Base-by-base conservation (phyloP, 2,329 filamentous ascomycete genomes). In the Neurospora sp. region DNA sequence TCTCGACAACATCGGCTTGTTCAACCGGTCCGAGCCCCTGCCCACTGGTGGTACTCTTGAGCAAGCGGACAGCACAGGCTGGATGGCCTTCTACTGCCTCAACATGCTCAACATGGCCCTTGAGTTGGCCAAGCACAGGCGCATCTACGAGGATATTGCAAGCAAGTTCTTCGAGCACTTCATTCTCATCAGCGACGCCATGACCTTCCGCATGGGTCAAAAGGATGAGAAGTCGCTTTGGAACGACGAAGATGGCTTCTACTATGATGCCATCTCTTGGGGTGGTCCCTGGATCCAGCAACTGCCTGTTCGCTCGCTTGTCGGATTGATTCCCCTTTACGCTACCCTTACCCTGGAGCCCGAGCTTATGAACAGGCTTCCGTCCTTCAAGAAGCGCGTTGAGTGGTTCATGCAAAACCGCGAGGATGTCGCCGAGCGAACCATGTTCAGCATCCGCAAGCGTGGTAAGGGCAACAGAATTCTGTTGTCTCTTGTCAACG, bases 121-220 rank as follows among this genome's bases (percentile, higher is more conserved):
- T 12, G 96, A 98, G 82, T 86, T 98, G 74, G 94, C 95, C 71
- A 98, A 98, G 82, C 93, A 97, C 79, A 90, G 96, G 66, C 90
- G 94, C 52, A 97, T 91, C 70, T 98, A 98, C 79, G 95, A 98
- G 83, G 95, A 98, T 77, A 91, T 98, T 83, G 94, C 95, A 1
- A 96, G 93, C 67, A 98, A 98, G 81, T 98, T 98, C 84, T 98
- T 98, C 77, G 96, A 98, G 82, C 96, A 98, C 78, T 98, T 98
- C 81, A 92, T 98, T 77, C 90, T 97, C 80, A 98, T 98, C 80
- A 96, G 93, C 77, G 96, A 98, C 82, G 96, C 95, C 70, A 97
- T 98, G 95, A 93, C 91, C 0, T 94, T 91, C 85, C 91, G 86
- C 81, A 87, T 85, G 76, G 92, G 82, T 75, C 85, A 80, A 81